phyloP scores from a whole-genome alignment of 805 yeast genomes.

The Metschnikowia orientalis region DNA sequence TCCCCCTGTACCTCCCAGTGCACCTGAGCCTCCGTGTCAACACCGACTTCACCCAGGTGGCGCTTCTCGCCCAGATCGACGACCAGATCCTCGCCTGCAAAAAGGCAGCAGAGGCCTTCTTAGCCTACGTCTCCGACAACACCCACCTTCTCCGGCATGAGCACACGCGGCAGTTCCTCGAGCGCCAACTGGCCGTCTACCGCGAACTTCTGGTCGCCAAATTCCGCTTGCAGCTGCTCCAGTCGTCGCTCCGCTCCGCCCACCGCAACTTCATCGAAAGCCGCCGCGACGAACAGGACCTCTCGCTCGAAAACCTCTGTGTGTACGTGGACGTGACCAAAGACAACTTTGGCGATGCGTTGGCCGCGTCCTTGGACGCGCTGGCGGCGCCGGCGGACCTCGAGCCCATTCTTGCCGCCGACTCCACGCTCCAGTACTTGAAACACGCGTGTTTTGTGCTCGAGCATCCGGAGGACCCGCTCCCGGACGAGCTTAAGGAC shows the following conservation, averaged over 20 bases:
- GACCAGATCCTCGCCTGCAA: conserved; percentile 8
- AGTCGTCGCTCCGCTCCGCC: conserved; percentile 11
- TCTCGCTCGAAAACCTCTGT: conserved; percentile 12
- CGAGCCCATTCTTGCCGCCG: conserved; percentile 7
- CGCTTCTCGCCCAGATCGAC: conserved; percentile 11
- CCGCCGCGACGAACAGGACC: conserved; percentile 12
- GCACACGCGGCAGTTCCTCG: conserved; percentile 7
- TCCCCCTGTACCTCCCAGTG: conserved; percentile 16
- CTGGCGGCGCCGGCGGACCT: neutral
- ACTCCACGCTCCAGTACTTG: conserved; percentile 24
- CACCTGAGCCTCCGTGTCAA: conserved; percentile 13
- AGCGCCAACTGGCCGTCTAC: conserved; percentile 9
- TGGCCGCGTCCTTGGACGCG: conserved; percentile 6
- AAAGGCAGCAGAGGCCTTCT: conserved; percentile 10
- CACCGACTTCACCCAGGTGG: conserved; percentile 12
- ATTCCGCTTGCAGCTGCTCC: conserved; percentile 9
- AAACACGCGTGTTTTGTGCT: conserved; percentile 46
- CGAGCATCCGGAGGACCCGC: conserved; percentile 56
- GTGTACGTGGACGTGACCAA: conserved; percentile 5
- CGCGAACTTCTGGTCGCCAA: conserved; percentile 10
- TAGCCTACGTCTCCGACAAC: conserved; percentile 7
- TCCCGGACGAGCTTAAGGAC: conserved; percentile 51
- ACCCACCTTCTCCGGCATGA: conserved; percentile 10
- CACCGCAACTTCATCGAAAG: conserved; percentile 9
- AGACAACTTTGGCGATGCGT: conserved; percentile 14